phyloP scores from a whole-genome alignment of 2,329 filamentous ascomycete species.

The Microcera coccophila region DNA sequence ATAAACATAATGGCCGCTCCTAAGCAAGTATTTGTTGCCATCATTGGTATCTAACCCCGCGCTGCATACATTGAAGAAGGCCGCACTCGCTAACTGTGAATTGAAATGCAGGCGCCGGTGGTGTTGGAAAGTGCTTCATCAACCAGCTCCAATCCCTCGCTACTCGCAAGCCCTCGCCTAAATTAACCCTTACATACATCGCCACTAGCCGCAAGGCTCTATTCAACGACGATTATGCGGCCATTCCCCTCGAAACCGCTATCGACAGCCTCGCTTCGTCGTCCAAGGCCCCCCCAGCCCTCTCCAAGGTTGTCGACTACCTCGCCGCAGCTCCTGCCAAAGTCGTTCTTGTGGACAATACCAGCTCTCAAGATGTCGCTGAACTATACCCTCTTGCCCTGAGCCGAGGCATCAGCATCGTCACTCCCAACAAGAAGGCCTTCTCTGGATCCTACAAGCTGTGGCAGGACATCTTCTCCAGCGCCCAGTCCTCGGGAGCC shows the following conservation, averaged over 20 bases:
- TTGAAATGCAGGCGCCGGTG: slow-evolving; percentile 69
- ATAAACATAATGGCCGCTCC: slow-evolving; percentile 39
- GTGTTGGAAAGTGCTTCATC: slow-evolving; percentile 89
- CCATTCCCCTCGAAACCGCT: slow-evolving; percentile 23
- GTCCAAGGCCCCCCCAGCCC: slow-evolving; percentile 59
- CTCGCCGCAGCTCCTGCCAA: slow-evolving; percentile 73
- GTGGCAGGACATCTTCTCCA: slow-evolving; percentile 82
- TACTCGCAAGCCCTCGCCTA: slow-evolving; percentile 61
- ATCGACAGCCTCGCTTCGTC: slow-evolving; percentile 63
- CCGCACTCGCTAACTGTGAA: slow-evolving; percentile 12
- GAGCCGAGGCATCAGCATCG: slow-evolving; percentile 77
- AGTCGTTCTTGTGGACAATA: slow-evolving; percentile 90
- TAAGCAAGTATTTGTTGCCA: slow-evolving; percentile 50
- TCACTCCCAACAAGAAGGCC: slow-evolving; percentile 98
- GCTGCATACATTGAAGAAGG: not conserved
- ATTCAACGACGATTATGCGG: slow-evolving; percentile 41
- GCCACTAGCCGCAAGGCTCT: slow-evolving; percentile 81
- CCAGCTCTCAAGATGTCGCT: slow-evolving; percentile 82
- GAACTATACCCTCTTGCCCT: slow-evolving; percentile 79
- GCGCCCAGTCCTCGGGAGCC: slow-evolving; percentile 66
- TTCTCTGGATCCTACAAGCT: slow-evolving; percentile 78
- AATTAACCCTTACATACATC: slow-evolving; percentile 77
- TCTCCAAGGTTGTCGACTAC: slow-evolving; percentile 71
- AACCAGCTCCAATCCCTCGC: slow-evolving; percentile 69
- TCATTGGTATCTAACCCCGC: slow-evolving; percentile 44